Conservation (phyloP, 2,329 filamentous ascomycete species). For the Fusarium newnesense region DNA sequence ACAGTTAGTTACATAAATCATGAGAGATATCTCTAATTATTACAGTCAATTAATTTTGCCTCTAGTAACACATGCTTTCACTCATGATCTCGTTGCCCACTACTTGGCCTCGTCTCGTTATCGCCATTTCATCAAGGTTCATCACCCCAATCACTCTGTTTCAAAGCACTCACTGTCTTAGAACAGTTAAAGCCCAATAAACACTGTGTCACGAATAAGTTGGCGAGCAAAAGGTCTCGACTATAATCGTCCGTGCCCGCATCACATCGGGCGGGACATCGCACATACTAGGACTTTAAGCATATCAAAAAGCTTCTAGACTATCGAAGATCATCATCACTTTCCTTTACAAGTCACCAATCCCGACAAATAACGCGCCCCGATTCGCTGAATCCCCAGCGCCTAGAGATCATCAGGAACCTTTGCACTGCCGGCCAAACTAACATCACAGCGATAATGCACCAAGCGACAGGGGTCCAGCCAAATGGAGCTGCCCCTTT, state of each 20-base stretch:
- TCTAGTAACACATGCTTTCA: too few species aligned
- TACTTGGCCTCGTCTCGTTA: background rate
- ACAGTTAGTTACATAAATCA: too few species aligned
- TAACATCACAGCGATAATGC: slow-evolving; percentile 23
- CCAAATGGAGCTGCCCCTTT: slow-evolving; percentile 22
- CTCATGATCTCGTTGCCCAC: background rate
- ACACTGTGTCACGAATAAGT: background rate
- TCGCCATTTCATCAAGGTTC: background rate
- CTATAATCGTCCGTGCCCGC: background rate
- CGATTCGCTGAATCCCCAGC: background rate
- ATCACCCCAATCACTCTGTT: background rate
- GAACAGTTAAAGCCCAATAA: background rate
- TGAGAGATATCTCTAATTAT: too few species aligned
- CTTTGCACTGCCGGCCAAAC: slow-evolving; percentile 25
- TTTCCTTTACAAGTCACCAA: slow-evolving; percentile 14
- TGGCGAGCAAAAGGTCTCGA: background rate
- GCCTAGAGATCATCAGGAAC: slow-evolving; percentile 20
- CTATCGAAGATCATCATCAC: slow-evolving; percentile 13
- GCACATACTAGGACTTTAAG: slow-evolving; percentile 21
- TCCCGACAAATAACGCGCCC: background rate
- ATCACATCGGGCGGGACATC: slow-evolving; percentile 8
- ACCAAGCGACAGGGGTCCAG: background rate
- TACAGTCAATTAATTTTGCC: background rate
- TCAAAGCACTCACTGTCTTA: background rate
- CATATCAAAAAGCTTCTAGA: slow-evolving; percentile 17